phyloP scores from a whole-genome alignment of 176 grass and related monocot genomes.

The Zoysia japonica region DNA sequence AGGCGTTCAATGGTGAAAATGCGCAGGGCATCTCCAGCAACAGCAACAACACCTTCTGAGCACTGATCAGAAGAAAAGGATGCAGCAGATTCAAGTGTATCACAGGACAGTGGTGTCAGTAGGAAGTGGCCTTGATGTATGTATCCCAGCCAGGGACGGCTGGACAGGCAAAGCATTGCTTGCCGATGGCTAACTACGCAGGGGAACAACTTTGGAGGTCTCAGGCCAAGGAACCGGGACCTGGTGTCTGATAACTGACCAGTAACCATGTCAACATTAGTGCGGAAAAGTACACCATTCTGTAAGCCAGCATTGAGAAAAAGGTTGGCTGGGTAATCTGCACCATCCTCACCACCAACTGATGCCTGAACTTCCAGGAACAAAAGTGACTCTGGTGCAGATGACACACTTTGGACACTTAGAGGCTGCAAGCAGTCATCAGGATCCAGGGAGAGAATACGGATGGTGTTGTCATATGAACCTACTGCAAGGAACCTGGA shows the following conservation, averaged over 20 bases:
- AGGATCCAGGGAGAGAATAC: slow-evolving; percentile 89
- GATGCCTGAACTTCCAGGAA: slow-evolving; percentile 92
- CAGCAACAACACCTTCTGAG: slow-evolving; percentile 94
- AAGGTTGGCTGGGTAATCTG: slow-evolving; percentile 91
- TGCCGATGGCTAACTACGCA: slow-evolving; percentile 76
- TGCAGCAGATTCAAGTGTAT: slow-evolving; percentile 92
- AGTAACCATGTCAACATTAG: slow-evolving; percentile 98
- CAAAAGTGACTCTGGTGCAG: slow-evolving; percentile 84
- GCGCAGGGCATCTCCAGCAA: slow-evolving; percentile 85
- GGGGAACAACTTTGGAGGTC: slow-evolving; percentile 89
- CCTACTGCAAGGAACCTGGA: slow-evolving; percentile 95
- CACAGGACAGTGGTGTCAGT: slow-evolving; percentile 87
- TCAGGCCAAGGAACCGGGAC: slow-evolving; percentile 88
- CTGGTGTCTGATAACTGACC: slow-evolving; percentile 91
- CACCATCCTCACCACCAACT: slow-evolving; percentile 85
- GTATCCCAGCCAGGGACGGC: slow-evolving; percentile 92
- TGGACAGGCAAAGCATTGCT: slow-evolving; percentile 97
- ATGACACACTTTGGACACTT: slow-evolving; percentile 88
- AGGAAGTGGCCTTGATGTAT: slow-evolving; percentile 99
- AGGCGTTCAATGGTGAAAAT: slow-evolving; percentile 91
- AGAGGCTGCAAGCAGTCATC: slow-evolving; percentile 89
- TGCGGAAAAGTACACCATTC: slow-evolving; percentile 95
- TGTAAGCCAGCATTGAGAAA: slow-evolving; percentile 98
- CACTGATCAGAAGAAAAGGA: slow-evolving; percentile 98
- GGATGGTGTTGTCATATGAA: slow-evolving; percentile 92